Evolutionary conservation across 805 yeast species (phyloP), one percentile per base, ranked within the genome.

Genomic region (Saccharomycopsis sp.): DNA sequence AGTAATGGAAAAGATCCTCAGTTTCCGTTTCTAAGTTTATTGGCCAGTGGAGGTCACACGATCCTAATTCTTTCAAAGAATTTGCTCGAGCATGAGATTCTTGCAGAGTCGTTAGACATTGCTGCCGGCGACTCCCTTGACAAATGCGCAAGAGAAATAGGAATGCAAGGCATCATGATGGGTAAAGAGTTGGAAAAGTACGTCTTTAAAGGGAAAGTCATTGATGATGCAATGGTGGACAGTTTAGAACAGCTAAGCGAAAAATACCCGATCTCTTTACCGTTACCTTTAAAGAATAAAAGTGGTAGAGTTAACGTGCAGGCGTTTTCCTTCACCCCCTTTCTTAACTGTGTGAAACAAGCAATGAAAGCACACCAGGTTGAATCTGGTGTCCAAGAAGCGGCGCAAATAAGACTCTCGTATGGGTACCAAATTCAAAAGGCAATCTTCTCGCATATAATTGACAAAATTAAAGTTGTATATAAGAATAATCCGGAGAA

Each of bases 11-110:
- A 57, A 1, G 53, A 61, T 0, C 88, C 89, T 0, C 56, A 68
- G 17, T 87, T 75, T 64, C 96, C 96, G 1, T 89, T 87, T 63
- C 64, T 89, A 15, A 87, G 92, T 65, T 73, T 94, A 24, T 72
- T 94, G 34, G 92, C 85, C 17, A 86, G 96, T 65, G 99, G 99
- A 0, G 99, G 99, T 0, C 99, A 94, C 67, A 92, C 98, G 0
- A 84, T 90, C 84, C 73, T 92, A 24, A 96, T 93, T 0, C 74
- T 82, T 5, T 85, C 92, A 57, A 72, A 70, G 34, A 73, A 85
- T 17, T 64, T 90, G 0, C 61, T 75, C 0, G 78, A 86, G 1
- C 99, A 94, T 72, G 84, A 83, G 59, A 80, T 93, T 0, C 69
- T 90, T 2, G 82, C 86, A 20, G 79, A 91, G 65, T 88, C 96